These are phyloP conservation scores for Mucor lusitanicus DNA, from an alignment of 371 early-diverging fungal species.

Conservation along the genomic window DNA sequence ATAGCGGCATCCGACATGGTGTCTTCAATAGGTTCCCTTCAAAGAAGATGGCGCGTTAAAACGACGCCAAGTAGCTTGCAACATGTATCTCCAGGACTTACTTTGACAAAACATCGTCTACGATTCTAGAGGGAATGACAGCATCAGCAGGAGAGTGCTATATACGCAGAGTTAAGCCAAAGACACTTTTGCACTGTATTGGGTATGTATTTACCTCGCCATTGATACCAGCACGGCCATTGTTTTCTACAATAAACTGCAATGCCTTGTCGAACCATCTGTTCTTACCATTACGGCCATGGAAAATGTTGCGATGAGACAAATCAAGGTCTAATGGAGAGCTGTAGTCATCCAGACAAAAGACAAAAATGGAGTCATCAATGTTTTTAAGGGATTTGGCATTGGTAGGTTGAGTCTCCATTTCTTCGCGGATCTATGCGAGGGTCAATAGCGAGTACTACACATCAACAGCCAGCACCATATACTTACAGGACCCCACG, in stretches of 20 bases:
- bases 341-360: constrained; percentile 83
- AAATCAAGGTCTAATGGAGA: constrained; percentile 61
- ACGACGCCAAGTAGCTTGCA: neutral
- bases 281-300: constrained; percentile 76
- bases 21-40: constrained; percentile 61
- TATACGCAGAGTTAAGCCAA: neutral
- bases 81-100: constrained; percentile 21
- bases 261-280: constrained; percentile 97
- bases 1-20: constrained; percentile 35
- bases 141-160: constrained; percentile 93
- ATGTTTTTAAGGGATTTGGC: constrained; percentile 65
- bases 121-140: constrained; percentile 79
- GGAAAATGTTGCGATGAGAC: constrained; percentile 78
- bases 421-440: constrained; percentile 32
- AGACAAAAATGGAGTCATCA: constrained; percentile 80
- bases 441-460: neutral
- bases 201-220: constrained; percentile 77
- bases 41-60: neutral
- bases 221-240: constrained; percentile 90
- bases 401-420: constrained; percentile 53
- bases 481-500: constrained; percentile 60
- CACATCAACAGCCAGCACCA: neutral
- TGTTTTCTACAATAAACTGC: constrained; percentile 81
- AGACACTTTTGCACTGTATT: no score
- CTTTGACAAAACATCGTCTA: constrained; percentile 64